Conservation (phyloP, 78 protist species). For the Diacronema lutheri region DNA sequence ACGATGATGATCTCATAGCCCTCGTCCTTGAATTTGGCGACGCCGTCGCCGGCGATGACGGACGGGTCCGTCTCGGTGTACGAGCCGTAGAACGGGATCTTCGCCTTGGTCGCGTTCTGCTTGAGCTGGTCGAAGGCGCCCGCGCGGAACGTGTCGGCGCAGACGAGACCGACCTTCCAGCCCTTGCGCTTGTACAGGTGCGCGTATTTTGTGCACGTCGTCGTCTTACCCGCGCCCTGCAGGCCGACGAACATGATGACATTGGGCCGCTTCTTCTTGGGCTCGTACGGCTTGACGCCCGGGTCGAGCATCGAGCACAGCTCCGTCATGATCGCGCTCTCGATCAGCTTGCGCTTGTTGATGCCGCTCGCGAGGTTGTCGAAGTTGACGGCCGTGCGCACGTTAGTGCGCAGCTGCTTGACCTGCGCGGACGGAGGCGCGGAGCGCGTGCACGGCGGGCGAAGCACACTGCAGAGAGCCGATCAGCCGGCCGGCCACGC, state of each 20-base stretch:
- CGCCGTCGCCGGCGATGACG: conserved; percentile 76
- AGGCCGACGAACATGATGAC: conserved; percentile 99
- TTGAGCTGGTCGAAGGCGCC: conserved; percentile 99
- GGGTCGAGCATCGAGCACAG: conserved; percentile 87
- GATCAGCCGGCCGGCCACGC: neutral
- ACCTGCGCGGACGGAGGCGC: conserved; percentile 12
- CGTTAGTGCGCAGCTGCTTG: conserved; percentile 62
- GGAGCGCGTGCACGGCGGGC: neutral
- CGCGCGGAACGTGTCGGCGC: conserved; percentile 98
- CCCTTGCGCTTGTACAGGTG: conserved; percentile 86
- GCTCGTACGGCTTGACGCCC: conserved; percentile 76
- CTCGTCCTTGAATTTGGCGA: conserved; percentile 69
- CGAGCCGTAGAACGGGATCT: conserved; percentile 92
- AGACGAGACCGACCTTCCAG: conserved; percentile 85
- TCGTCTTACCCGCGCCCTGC: conserved; percentile 95
- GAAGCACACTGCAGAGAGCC: neutral
- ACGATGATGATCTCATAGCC: conserved; percentile 94
- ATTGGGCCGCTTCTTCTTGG: conserved; percentile 74
- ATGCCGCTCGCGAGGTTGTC: conserved; percentile 79
- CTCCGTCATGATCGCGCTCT: conserved; percentile 79
- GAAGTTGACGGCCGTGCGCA: conserved; percentile 55
- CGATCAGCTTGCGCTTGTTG: conserved; percentile 74
- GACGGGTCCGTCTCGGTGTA: conserved; percentile 91
- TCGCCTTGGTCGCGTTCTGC: conserved; percentile 94
- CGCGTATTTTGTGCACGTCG: conserved; percentile 85